Evolutionary conservation across 2,329 filamentous ascomycete species (phyloP).

Genomic region (Aspergillus quadrilineatus): DNA sequence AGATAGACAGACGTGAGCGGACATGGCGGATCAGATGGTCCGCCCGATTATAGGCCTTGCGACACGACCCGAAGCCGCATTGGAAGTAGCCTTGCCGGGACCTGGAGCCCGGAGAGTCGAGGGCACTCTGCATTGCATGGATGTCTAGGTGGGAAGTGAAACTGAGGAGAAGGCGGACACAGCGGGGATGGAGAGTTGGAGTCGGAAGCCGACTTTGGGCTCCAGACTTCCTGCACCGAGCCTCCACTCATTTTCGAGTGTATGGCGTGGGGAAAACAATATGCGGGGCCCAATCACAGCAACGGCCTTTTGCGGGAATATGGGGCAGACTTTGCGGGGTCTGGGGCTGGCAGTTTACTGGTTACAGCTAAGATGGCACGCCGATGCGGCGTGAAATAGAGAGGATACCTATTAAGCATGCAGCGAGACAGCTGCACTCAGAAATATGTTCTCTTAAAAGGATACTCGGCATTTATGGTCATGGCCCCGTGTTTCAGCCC

Average conservation of each 20-base stretch:
- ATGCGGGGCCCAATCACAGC: slow-evolving; percentile 3
- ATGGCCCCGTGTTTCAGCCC: not conserved
- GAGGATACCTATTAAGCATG: no score
- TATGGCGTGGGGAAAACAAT: not conserved
- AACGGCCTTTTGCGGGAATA: not conserved
- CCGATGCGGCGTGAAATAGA: no score
- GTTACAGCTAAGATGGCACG: no score
- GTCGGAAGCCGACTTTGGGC: not conserved
- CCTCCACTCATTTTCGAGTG: no score
- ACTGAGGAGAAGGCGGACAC: not conserved
- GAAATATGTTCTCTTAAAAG: not conserved
- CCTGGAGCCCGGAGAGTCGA: slow-evolving; percentile 10
- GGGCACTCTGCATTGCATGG: slow-evolving; percentile 7
- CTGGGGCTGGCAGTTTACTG: no score
- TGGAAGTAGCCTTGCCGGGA: slow-evolving; percentile 41
- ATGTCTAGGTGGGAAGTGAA: not conserved
- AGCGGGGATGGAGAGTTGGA: not conserved
- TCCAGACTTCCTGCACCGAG: no score
- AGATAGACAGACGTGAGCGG: slow-evolving; percentile 43
- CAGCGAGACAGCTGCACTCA: no score
- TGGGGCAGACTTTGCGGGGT: not conserved
- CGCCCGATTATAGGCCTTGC: slow-evolving; percentile 52
- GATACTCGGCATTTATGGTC: not conserved
- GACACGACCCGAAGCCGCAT: slow-evolving; percentile 54
- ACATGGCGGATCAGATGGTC: slow-evolving; percentile 57